Evolutionary conservation across 2,329 filamentous ascomycete species (phyloP).

Genomic region (Daldinia sp.): DNA sequence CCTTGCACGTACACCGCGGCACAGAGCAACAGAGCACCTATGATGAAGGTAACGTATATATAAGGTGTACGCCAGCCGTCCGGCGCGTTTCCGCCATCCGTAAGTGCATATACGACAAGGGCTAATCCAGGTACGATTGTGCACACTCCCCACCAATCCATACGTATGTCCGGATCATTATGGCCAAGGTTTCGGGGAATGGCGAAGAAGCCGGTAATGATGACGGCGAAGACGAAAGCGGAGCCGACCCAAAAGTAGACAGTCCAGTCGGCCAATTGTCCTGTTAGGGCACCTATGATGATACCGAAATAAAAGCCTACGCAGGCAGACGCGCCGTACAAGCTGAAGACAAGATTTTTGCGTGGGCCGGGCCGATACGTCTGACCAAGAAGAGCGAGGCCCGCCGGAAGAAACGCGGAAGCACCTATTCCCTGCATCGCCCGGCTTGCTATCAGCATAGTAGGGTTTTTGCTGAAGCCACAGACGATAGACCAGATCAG

Average conservation of each 20-base stretch:
- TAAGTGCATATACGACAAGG: slow-evolving; percentile 80
- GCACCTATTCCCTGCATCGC: slow-evolving; percentile 80
- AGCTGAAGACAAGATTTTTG: slow-evolving; percentile 72
- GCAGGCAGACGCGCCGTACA: slow-evolving; percentile 68
- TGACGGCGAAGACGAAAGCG: slow-evolving; percentile 50
- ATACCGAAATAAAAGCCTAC: slow-evolving; percentile 72
- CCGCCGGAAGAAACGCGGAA: slow-evolving; percentile 77
- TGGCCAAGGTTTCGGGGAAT: slow-evolving; percentile 50
- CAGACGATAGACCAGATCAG: slow-evolving; percentile 75
- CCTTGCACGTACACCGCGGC: slow-evolving; percentile 77
- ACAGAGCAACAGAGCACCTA: slow-evolving; percentile 71
- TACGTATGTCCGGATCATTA: slow-evolving; percentile 59
- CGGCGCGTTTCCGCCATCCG: slow-evolving; percentile 76
- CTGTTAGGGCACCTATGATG: slow-evolving; percentile 71
- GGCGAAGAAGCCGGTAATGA: slow-evolving; percentile 45
- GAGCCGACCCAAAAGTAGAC: slow-evolving; percentile 78
- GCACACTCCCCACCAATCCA: slow-evolving; percentile 76
- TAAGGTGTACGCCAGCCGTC: slow-evolving; percentile 80
- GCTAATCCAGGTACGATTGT: slow-evolving; percentile 74
- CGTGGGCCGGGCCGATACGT: slow-evolving; percentile 75
- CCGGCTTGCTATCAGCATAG: slow-evolving; percentile 79
- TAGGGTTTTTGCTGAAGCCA: slow-evolving; percentile 75
- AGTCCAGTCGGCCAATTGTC: slow-evolving; percentile 69
- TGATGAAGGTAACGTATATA: slow-evolving; percentile 72
- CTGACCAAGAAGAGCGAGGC: slow-evolving; percentile 74